A percentile compares a stretch with the other conserved stretches of the same genome.
Conservation (phyloP, 1,139 yeast species). For the Yamadazyma membranifaciens region DNA sequence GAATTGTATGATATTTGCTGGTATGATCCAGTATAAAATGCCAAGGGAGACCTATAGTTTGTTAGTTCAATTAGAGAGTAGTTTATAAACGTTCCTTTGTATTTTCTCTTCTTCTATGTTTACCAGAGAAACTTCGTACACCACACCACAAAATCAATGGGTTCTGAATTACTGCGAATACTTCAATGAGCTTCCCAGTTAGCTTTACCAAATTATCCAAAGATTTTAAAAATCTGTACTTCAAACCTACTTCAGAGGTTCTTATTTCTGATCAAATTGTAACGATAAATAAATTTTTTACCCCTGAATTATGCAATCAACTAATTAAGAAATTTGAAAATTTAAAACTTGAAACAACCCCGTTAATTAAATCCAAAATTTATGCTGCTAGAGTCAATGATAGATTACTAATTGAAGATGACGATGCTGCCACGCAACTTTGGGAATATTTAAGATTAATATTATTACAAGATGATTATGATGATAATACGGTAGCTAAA, state of each 20-base stretch:
- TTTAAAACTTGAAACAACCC: slow-evolving; percentile 47
- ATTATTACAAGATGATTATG: slow-evolving; percentile 31
- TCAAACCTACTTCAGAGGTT: slow-evolving; percentile 32
- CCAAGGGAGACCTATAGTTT: slow-evolving; percentile 85
- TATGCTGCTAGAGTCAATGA: slow-evolving; percentile 65
- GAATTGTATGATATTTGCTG: slow-evolving; percentile 92
- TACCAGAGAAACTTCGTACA: not conserved
- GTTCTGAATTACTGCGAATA: not conserved
- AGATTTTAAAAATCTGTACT: slow-evolving; percentile 25
- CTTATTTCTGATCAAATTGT: slow-evolving; percentile 44
- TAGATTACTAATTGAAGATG: slow-evolving; percentile 43
- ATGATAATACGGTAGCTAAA: slow-evolving; percentile 24
- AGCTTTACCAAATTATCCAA: slow-evolving; percentile 22
- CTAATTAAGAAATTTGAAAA: slow-evolving; percentile 38
- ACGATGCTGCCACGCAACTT: slow-evolving; percentile 34
- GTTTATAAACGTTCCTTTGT: not conserved
- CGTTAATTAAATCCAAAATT: slow-evolving; percentile 45
- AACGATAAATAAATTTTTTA: slow-evolving; percentile 45
- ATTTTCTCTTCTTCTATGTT: not conserved
- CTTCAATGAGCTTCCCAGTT: slow-evolving; percentile 1
- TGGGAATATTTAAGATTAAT: slow-evolving; percentile 44
- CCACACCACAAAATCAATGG: not conserved
- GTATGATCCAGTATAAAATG: slow-evolving; percentile 93
- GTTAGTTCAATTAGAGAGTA: slow-evolving; percentile 67
- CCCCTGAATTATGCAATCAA: slow-evolving; percentile 40